phyloP scores from a whole-genome alignment of 2,329 filamentous ascomycete genomes.

The Didymella pinodella region DNA sequence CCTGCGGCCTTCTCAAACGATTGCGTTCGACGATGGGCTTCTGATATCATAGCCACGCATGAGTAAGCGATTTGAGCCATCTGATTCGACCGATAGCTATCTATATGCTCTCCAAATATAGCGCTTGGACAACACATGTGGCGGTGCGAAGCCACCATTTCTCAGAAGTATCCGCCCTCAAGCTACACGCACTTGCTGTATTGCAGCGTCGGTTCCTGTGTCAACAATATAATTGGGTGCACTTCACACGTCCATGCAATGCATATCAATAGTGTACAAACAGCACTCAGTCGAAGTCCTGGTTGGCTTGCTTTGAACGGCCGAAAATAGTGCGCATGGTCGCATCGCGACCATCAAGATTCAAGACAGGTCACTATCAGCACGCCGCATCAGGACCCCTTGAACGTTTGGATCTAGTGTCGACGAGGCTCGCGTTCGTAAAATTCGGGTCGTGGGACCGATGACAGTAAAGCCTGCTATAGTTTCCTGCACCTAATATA shows the following conservation, averaged over 20 bases:
- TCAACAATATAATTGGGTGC: neutral
- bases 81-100: neutral
- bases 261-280: constrained; percentile 12
- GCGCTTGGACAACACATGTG: constrained; percentile 11
- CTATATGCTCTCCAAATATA: neutral
- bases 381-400: neutral
- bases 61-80: neutral
- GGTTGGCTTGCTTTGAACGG: neutral
- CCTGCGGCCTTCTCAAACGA: constrained; percentile 38
- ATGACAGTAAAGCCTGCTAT: constrained; percentile 23
- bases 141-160: constrained; percentile 7
- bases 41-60: constrained; percentile 16
- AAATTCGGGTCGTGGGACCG: constrained; percentile 9
- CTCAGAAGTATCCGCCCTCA: neutral
- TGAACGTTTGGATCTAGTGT: neutral
- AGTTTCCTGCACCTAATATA: constrained; percentile 26
- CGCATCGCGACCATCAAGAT: constrained; percentile 1
- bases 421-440: constrained; percentile 10
- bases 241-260: constrained; percentile 15
- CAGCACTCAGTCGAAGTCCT: neutral
- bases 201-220: constrained; percentile 14
- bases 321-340: constrained; percentile 10
- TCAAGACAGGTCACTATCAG: neutral
- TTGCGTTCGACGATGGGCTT: constrained; percentile 26
- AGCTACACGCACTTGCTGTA: neutral